Conservation (phyloP, 768 basidiomycete genomes). For the Xerocomellus chrysenteron region DNA sequence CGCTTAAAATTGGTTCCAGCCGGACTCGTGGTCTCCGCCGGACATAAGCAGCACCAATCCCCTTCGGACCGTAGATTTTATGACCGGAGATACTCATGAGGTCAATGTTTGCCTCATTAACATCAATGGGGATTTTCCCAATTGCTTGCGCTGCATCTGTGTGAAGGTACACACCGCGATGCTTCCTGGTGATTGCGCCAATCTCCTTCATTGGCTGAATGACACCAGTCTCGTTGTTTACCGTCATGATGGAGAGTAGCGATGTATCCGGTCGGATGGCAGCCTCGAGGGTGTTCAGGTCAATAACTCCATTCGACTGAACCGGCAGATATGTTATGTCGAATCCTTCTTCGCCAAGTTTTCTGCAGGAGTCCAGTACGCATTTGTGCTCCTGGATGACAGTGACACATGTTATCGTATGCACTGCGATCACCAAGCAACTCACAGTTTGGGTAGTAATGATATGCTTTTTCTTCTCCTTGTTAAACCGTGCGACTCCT, state of each 20-base stretch:
- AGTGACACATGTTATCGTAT: not conserved
- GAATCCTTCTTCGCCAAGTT: slow-evolving; percentile 94
- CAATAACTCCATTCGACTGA: slow-evolving; percentile 77
- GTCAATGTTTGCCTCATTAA: slow-evolving; percentile 94
- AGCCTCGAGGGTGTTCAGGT: slow-evolving; percentile 73
- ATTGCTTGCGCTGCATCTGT: slow-evolving; percentile 97
- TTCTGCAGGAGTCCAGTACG: slow-evolving; percentile 95
- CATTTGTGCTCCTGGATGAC: slow-evolving; percentile 92
- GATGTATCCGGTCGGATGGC: slow-evolving; percentile 92
- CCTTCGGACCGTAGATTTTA: slow-evolving; percentile 98
- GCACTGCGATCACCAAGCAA: slow-evolving; percentile 5
- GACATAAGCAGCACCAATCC: slow-evolving; percentile 92
- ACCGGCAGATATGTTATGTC: slow-evolving; percentile 98
- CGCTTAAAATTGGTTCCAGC: slow-evolving; percentile 90
- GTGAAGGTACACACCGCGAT: slow-evolving; percentile 92
- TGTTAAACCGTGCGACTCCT: slow-evolving; percentile 93
- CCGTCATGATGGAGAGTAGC: slow-evolving; percentile 96
- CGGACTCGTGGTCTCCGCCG: slow-evolving; percentile 89
- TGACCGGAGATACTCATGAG: slow-evolving; percentile 95
- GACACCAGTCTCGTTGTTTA: slow-evolving; percentile 99
- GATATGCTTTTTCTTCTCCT: slow-evolving; percentile 88
- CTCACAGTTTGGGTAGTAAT: slow-evolving; percentile 92
- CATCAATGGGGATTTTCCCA: slow-evolving; percentile 89
- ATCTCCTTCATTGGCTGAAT: slow-evolving; percentile 98
- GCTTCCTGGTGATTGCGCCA: slow-evolving; percentile 78